Evolutionary conservation across 495 filamentous ascomycete genomes (phyloP), one percentile per base, ranked within the genome.

Genomic region (Aspergillus leporis): DNA sequence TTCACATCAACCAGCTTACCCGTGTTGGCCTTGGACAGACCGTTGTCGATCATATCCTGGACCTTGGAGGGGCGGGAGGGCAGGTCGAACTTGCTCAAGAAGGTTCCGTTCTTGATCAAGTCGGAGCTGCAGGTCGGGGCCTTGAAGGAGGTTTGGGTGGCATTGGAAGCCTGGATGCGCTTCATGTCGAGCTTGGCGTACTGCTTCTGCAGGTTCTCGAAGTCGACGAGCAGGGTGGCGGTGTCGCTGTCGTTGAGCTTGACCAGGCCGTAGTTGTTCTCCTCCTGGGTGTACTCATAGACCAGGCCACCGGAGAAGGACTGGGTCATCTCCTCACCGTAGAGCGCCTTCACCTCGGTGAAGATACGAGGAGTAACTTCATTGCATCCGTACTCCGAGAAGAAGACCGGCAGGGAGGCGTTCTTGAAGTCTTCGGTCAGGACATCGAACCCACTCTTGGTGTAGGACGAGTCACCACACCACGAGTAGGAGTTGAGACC

Each of bases 381-480:
- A 81, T 97, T 98, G 83, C 94, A 98, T 60, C 94, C 94, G 60
- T 90, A 98, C 75, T 98, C 94, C 64, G 90, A 93, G 81, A 95
- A 97, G 85, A 98, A 97, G 55, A 97, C 83, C 21, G 93, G 93
- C 53, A 97, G 81, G 31, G 87, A 87, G 55, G 83, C 86, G 61
- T 83, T 83, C 53, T 72, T 70, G 78, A 98, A 95, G 65, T 87
- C 81, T 9, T 76, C 69, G 43, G 90, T 85, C 4, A 98, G 79
- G 14, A 77, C 72, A 70, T 95, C 77, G 74, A 92, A 98, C 60
- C 85, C 81, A 3, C 87, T 84, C 48, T 81, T 83, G 36, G 81
- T 74, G 81, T 86, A 94, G 60, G 76, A 83, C 52, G 90, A 87
- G 41, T 86, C 77, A 46, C 91, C 92, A 66, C 93, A 98, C 93